Base-by-base conservation (phyloP, 768 basidiomycete genomes). In the Tylopilus cervinicoccineus region DNA sequence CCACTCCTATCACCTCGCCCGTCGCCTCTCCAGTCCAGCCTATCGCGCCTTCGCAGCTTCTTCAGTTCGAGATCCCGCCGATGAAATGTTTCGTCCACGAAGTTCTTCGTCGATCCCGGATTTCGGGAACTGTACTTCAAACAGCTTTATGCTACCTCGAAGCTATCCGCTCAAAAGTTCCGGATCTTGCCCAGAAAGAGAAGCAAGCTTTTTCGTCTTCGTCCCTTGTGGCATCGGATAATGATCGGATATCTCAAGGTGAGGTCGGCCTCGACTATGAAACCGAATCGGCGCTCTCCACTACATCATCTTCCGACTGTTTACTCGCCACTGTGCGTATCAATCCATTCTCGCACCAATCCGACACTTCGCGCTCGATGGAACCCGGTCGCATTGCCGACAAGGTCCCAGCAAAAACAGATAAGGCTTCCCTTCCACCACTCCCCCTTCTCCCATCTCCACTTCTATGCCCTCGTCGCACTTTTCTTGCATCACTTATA, bases 141-240 rank as follows among this genome's bases (percentile, higher is more conserved):
- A 88, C 90, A 0, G 92, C 93, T 0, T 70, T 92, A 0, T 91
- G 92, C 63, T 94, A 93, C 62, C 71, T 94, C 12, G 89, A 92
- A 65, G 89, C 86, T 5, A 76, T 91, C n/a, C 83, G 88, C 6
- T 62, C 72, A 23, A 84, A 79, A 62, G 69, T 93, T 12, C 81
- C 86, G 1, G 81, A 83, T 38, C 71, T 90, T 10, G 70, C 79
- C 40, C 67, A 56, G 1, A 69, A 73, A 54, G 83, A 86, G 45
- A 74, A 72, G 51, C 57, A 63, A 17, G 76, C 76, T 26, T 60
- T 75, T 41, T 70, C 72, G 5, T 58, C 71, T 50, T 64, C 69
- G 39, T 65, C 63, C 45, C 73, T 78, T 56, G 55, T 61, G 55
- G 74, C 67, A 58, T 70, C 66, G 42, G 72, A 67, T 58, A 68